Percentiles rank a stretch among this genome's conserved stretches.
Conservation (phyloP, 768 basidiomycete species). For the Boletus tomentosulus region DNA sequence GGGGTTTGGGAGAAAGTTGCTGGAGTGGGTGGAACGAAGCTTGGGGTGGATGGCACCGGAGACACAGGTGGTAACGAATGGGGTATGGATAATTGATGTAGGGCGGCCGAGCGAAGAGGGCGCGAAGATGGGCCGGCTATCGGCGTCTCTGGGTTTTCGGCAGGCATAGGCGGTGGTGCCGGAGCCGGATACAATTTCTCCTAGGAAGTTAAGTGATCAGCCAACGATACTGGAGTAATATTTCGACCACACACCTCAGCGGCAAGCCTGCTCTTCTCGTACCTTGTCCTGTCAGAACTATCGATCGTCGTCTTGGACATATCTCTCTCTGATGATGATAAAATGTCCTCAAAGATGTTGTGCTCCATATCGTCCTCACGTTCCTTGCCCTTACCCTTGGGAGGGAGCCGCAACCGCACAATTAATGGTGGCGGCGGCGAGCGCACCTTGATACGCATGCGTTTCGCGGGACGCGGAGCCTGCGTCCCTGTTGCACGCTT, state of each 20-base stretch:
- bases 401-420: constrained; percentile 53
- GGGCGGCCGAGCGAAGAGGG: constrained; percentile 56
- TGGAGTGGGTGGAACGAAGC: constrained; percentile 31
- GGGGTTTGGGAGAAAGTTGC: constrained; percentile 31
- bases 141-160: constrained; percentile 34
- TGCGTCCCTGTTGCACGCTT: constrained; percentile 22
- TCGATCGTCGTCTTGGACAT: constrained; percentile 62
- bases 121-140: constrained; percentile 56
- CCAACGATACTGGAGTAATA: not conserved
- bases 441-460: constrained; percentile 43
- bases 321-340: constrained; percentile 66
- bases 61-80: constrained; percentile 28
- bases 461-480: constrained; percentile 37
- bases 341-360: constrained; percentile 82
- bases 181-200: constrained; percentile 47
- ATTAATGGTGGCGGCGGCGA: constrained; percentile 33
- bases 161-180: constrained; percentile 28
- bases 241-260: constrained; percentile 60
- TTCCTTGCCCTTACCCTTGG: constrained; percentile 66
- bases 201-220: constrained; percentile 29
- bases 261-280: constrained; percentile 63
- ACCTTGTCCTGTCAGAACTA: constrained; percentile 59
- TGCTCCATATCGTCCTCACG: constrained; percentile 57
- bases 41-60: constrained; percentile 37
- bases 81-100: constrained; percentile 36